A percentile compares a stretch with the other conserved stretches of the same genome.
Evolutionary conservation across 2,329 filamentous ascomycete genomes (phyloP).

Genomic region (Phialemoniopsis sp.): DNA sequence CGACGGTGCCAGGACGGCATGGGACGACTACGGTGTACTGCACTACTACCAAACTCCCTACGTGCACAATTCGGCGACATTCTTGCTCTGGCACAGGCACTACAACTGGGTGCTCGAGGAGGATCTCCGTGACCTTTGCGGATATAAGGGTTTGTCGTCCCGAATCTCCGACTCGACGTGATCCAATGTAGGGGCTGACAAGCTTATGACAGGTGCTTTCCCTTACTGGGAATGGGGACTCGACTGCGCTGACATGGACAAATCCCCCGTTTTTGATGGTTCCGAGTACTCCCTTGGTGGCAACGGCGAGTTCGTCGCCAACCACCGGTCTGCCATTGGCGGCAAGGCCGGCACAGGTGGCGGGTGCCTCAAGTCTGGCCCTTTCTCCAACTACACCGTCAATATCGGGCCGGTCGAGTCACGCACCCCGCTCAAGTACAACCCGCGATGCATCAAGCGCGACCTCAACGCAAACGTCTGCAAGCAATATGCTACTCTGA

Average conservation of each 20-base stretch:
- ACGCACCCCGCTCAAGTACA: slow-evolving; percentile 19
- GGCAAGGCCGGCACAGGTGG: slow-evolving; percentile 18
- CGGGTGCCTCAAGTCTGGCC: slow-evolving; percentile 20
- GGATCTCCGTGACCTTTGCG: slow-evolving; percentile 18
- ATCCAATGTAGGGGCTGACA: too few species aligned
- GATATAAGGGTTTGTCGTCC: slow-evolving; percentile 20
- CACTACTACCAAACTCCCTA: slow-evolving; percentile 21
- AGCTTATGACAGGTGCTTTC: too few species aligned
- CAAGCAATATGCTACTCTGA: too few species aligned
- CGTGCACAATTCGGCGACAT: slow-evolving; percentile 21
- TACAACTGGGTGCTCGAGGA: slow-evolving; percentile 22
- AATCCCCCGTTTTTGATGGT: slow-evolving; percentile 35
- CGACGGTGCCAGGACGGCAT: slow-evolving; percentile 12
- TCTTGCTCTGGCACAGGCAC: slow-evolving; percentile 25
- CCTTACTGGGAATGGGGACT: slow-evolving; percentile 34
- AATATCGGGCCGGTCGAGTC: slow-evolving; percentile 21
- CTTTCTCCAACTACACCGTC: slow-evolving; percentile 20
- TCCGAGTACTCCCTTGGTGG: slow-evolving; percentile 32
- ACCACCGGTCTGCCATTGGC: too few species aligned
- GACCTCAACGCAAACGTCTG: slow-evolving; percentile 18
- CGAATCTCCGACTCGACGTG: too few species aligned
- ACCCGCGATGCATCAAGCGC: slow-evolving; percentile 28
- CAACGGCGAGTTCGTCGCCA: slow-evolving; percentile 26
- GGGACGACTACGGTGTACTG: slow-evolving; percentile 22
- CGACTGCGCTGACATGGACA: slow-evolving; percentile 21